phyloP scores from a whole-genome alignment of 2,329 filamentous ascomycete species.

The Fusarium sublunatum region DNA sequence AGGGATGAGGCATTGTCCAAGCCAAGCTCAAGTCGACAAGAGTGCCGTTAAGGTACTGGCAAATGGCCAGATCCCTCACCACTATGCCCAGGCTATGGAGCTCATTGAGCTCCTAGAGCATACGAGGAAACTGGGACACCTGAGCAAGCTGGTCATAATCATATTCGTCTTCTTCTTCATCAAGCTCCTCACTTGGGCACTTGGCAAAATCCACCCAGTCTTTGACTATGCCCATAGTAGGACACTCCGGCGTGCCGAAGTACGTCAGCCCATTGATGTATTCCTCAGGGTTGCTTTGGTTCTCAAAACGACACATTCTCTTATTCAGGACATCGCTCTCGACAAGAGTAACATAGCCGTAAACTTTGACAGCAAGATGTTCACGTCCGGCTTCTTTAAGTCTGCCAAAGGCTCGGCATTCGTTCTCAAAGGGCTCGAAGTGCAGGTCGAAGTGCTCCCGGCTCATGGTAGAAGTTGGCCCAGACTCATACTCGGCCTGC shows the following conservation, averaged over 20 bases:
- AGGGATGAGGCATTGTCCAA: slow-evolving; percentile 5
- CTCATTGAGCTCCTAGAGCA: slow-evolving; percentile 6
- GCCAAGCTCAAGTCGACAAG: slow-evolving; percentile 12
- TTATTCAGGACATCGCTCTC: not conserved
- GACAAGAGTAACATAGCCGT: slow-evolving; percentile 9
- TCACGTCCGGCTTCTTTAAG: slow-evolving; percentile 1
- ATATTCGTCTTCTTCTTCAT: too few species aligned
- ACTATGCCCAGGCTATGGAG: slow-evolving; percentile 13
- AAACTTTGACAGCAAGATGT: slow-evolving; percentile 11
- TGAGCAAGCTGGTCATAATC: not conserved
- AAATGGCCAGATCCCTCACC: not conserved
- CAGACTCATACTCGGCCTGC: too few species aligned
- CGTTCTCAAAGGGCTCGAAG: slow-evolving; percentile 17
- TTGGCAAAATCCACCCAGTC: slow-evolving; percentile 14
- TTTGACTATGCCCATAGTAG: slow-evolving; percentile 11
- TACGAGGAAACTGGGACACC: not conserved
- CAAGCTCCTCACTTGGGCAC: not conserved
- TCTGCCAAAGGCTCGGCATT: slow-evolving; percentile 20
- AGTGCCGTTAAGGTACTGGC: slow-evolving; percentile 22
- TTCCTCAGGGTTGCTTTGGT: not conserved
- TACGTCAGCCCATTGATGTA: too few species aligned
- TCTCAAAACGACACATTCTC: not conserved
- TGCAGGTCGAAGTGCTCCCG: slow-evolving; percentile 7
- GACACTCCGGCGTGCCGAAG: too few species aligned
- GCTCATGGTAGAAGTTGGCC: not conserved